phyloP scores from a whole-genome alignment of 805 yeast genomes.

The Candida railenensis region DNA sequence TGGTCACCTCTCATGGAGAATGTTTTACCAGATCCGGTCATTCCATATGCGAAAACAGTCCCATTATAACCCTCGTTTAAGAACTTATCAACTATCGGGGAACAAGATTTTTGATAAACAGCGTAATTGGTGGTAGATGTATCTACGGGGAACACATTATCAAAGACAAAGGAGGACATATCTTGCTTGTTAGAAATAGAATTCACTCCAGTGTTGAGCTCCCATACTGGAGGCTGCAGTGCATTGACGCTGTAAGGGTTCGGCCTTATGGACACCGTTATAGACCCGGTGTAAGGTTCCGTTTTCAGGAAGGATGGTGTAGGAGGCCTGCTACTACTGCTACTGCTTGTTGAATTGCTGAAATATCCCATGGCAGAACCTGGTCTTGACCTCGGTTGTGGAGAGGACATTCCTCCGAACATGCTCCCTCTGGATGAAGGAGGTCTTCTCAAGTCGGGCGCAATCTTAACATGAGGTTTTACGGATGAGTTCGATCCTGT shows the following conservation, averaged over 20 bases:
- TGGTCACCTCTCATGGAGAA: constrained; percentile 77
- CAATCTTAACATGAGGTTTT: constrained; percentile 7
- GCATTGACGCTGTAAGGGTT: constrained; percentile 53
- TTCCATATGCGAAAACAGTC: constrained; percentile 90
- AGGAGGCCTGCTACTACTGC: constrained; percentile 28
- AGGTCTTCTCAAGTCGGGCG: constrained; percentile 27
- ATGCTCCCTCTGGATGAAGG: constrained; percentile 26
- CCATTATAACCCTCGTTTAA: constrained; percentile 74
- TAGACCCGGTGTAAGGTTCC: constrained; percentile 64
- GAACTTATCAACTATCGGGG: constrained; percentile 52
- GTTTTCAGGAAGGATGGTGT: constrained; percentile 31
- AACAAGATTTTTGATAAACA: constrained; percentile 60
- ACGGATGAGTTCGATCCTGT: constrained; percentile 1
- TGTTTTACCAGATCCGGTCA: constrained; percentile 94
- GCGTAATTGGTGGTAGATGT: constrained; percentile 45
- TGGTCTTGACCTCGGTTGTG: constrained; percentile 31
- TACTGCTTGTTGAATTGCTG: constrained; percentile 3
- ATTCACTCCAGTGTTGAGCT: constrained; percentile 35
- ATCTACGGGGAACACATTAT: constrained; percentile 68
- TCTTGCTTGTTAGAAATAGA: constrained; percentile 51
- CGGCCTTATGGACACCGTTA: constrained; percentile 75
- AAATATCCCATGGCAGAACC: constrained; percentile 30
- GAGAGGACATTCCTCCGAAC: constrained; percentile 24
- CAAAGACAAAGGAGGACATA: constrained; percentile 66
- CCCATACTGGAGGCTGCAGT: constrained; percentile 42